Evolutionary conservation across 2,329 filamentous ascomycete genomes (phyloP).

Genomic region (Colletotrichum karsti): DNA sequence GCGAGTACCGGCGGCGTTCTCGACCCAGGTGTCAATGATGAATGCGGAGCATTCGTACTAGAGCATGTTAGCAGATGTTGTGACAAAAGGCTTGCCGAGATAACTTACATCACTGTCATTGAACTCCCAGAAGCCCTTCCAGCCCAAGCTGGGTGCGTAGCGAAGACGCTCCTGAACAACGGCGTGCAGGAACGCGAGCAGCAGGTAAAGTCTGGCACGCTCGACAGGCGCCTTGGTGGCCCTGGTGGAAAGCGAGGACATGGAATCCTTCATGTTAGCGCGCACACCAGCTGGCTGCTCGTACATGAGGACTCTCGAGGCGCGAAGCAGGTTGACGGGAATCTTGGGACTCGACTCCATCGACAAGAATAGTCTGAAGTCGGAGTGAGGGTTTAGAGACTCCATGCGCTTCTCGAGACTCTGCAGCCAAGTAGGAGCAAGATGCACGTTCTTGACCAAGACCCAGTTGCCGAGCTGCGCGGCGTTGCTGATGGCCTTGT

Average conservation of each 20-base stretch:
- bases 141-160: conserved; percentile 92
- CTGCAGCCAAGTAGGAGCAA: conserved; percentile 95
- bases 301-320: conserved; percentile 94
- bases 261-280: conserved; percentile 98
- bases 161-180: conserved; percentile 94
- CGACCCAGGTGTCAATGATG: conserved; percentile 95
- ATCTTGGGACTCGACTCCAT: conserved; percentile 99
- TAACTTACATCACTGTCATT: conserved; percentile 95
- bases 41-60: conserved; percentile 97
- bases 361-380: conserved; percentile 95
- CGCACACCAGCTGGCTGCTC: conserved; percentile 96
- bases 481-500: conserved; percentile 94
- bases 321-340: conserved; percentile 92
- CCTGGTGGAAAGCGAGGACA: conserved; percentile 81
- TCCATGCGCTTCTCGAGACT: conserved; percentile 97
- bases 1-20: conserved; percentile 81
- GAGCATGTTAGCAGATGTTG: conserved; percentile 2
- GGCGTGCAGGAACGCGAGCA: conserved; percentile 94
- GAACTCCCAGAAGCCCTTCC: conserved; percentile 99
- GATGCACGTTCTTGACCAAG: conserved; percentile 97
- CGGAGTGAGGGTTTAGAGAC: conserved; percentile 89
- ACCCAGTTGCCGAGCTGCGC: conserved; percentile 96
- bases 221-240: conserved; percentile 87
- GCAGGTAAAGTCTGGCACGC: conserved; percentile 86
- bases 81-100: neutral